Evolutionary conservation across 2,329 filamentous ascomycete species (phyloP).

Genomic region (Colletotrichum ledebouriae): DNA sequence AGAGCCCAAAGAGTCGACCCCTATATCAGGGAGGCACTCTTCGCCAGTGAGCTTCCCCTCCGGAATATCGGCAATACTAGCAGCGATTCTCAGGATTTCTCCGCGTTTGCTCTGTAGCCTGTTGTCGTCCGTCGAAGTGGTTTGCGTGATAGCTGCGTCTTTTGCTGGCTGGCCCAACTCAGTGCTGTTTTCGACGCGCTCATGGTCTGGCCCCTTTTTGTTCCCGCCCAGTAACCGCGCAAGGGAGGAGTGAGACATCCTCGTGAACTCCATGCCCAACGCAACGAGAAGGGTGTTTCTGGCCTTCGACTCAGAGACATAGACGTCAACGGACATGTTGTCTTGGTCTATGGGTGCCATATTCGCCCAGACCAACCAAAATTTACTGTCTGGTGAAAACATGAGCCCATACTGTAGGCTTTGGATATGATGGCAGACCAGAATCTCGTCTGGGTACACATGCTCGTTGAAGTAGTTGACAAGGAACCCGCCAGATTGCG

Average conservation of each 20-base stretch:
- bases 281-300: constrained; percentile 14
- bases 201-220: not conserved
- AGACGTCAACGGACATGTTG: constrained; percentile 15
- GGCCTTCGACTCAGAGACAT: constrained; percentile 4
- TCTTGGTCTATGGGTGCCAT: not conserved
- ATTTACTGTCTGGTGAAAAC: constrained; percentile 8
- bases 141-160: not conserved
- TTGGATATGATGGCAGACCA: constrained; percentile 20
- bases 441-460: not conserved
- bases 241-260: not conserved
- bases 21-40: not conserved
- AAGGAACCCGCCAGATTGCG: constrained; percentile 42
- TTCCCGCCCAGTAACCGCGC: not conserved
- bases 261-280: constrained; percentile 13
- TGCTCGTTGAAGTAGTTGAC: constrained; percentile 39
- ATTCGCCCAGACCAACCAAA: constrained; percentile 18
- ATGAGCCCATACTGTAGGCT: not conserved
- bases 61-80: constrained; percentile 11
- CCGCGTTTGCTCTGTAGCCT: not conserved
- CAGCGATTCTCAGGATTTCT: constrained; percentile 8
- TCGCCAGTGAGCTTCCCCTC: not conserved
- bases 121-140: not conserved
- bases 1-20: constrained; percentile 16
- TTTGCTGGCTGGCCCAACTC: accelerated
- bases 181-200: accelerated